These are phyloP conservation scores for Leishmania arabica DNA, from an alignment of 208 protist species.

Conservation along the genomic window DNA sequence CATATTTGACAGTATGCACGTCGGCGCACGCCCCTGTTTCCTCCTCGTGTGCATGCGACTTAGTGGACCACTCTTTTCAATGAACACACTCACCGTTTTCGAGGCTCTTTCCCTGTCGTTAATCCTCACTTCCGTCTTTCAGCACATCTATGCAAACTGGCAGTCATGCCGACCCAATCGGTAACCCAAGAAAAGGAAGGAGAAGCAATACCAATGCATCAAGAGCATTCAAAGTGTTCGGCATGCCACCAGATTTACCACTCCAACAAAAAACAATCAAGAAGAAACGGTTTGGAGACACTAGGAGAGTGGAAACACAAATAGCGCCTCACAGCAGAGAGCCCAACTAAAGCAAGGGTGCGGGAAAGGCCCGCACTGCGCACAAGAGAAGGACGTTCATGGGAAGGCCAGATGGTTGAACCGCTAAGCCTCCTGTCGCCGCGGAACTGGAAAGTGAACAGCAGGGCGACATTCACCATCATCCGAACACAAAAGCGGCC, in stretches of 20 bases:
- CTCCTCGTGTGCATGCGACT: neutral
- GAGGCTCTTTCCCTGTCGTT: neutral
- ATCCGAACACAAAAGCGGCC: neutral
- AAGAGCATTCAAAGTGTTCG: neutral
- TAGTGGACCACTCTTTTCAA: neutral
- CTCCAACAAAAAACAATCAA: too few relatives aligned
- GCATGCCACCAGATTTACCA: too few relatives aligned
- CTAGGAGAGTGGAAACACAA: neutral
- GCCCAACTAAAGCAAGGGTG: neutral
- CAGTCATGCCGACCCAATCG: neutral
- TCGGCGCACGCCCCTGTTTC: neutral
- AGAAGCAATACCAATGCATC: neutral
- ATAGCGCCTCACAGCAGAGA: neutral
- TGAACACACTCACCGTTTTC: neutral
- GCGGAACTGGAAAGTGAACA: neutral
- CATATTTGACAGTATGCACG: neutral
- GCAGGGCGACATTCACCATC: neutral
- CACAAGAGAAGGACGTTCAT: neutral
- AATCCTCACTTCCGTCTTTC: neutral
- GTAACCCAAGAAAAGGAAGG: neutral
- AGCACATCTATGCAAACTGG: neutral
- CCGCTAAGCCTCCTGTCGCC: neutral
- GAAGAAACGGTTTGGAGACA: too few relatives aligned
- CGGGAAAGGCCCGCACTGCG: too few relatives aligned
- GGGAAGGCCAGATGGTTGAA: neutral